phyloP scores from a whole-genome alignment of 345 rosid species.

The Zanthoxylum bungeanum region DNA sequence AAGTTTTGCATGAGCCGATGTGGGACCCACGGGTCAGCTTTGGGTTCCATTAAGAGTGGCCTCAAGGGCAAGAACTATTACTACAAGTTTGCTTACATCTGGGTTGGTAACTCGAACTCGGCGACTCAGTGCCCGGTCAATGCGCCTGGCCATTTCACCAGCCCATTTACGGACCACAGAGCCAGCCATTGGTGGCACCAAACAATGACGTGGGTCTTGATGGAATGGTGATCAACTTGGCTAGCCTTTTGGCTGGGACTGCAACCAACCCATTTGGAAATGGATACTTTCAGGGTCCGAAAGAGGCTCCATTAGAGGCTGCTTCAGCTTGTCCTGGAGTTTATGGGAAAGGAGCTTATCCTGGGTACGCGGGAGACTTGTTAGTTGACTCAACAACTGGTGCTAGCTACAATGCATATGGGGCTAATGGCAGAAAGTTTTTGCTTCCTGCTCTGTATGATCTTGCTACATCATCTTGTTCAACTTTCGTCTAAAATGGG shows the following conservation, averaged over 20 bases:
- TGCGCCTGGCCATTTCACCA: slow-evolving; percentile 95
- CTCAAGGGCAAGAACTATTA: no score
- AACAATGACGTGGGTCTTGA: slow-evolving; percentile 77
- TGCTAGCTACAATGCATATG: slow-evolving; percentile 67
- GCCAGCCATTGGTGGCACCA: slow-evolving; percentile 58
- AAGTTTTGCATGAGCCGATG: slow-evolving; percentile 56
- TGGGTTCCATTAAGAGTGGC: slow-evolving; percentile 24
- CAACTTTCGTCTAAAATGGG: slow-evolving; percentile 43
- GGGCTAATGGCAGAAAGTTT: slow-evolving; percentile 63
- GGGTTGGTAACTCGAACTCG: slow-evolving; percentile 89
- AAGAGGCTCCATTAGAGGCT: slow-evolving; percentile 68
- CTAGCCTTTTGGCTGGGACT: slow-evolving; percentile 67
- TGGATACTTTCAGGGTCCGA: slow-evolving; percentile 71
- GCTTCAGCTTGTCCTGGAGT: slow-evolving; percentile 73
- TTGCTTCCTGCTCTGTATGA: slow-evolving; percentile 75
- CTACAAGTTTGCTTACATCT: slow-evolving; percentile 59
- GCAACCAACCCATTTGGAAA: slow-evolving; percentile 77
- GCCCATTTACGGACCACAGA: slow-evolving; percentile 74
- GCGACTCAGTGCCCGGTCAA: slow-evolving; percentile 77
- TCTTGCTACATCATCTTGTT: slow-evolving; percentile 53
- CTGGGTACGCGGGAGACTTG: slow-evolving; percentile 74
- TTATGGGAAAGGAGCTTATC: slow-evolving; percentile 79
- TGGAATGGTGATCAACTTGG: slow-evolving; percentile 76
- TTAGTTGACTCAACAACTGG: slow-evolving; percentile 57
- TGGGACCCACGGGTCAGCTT: slow-evolving; percentile 58